Base-by-base conservation (phyloP, 2,329 filamentous ascomycete species). In the Cladosporium sp. region DNA sequence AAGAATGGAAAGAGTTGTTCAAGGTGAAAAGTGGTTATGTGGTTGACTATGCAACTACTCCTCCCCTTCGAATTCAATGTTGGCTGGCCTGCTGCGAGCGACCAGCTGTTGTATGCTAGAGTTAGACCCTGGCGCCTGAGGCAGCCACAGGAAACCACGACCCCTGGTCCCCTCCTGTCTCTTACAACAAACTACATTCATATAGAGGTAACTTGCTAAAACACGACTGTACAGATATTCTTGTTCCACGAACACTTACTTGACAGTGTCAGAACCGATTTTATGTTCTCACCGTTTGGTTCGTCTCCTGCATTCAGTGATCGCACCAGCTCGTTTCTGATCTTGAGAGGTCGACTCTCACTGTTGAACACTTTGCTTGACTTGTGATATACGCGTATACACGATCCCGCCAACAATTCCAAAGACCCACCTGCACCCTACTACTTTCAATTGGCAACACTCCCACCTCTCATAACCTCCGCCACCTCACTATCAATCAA, bases 401-500 rank as follows among this genome's bases (percentile, higher is more conserved):
- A 24, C 24, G 24, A 24, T 24, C 24, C 24, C 24, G 5, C 11
- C 5, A 32, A 32, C 11, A 36, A 12, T 36, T 11, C 34, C 24
- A 24, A 3, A 21, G 12, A 11, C 8, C n/a, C 8, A 4, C n/a
- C 24, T 24, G 24, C 24, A 24, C 24, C n/a, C 41, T 47, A 2
- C 52, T 55, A 58, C 1, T 28, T n/a, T n/a, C 34, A n/a, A 26
- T 24, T 21, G 2, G 38, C 51, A 14, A 57, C 68, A 63, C 62
- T 69, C 26, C 72, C 74, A 4, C 51, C 64, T 63, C 74, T 70
- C 71, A 76, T 72, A 30, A 75, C 65, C 18, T 65, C 65, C 5
- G 68, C 72, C 11, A 77, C 74, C 57, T 77, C 76, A 14, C 75
- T 72, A 51, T 79, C 76, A 36, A 79, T 73, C 38, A 77, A 68